Evolutionary conservation across 2,329 filamentous ascomycete genomes (phyloP), one percentile per base, ranked within the genome.

Genomic region (Fusarium chuoi): DNA sequence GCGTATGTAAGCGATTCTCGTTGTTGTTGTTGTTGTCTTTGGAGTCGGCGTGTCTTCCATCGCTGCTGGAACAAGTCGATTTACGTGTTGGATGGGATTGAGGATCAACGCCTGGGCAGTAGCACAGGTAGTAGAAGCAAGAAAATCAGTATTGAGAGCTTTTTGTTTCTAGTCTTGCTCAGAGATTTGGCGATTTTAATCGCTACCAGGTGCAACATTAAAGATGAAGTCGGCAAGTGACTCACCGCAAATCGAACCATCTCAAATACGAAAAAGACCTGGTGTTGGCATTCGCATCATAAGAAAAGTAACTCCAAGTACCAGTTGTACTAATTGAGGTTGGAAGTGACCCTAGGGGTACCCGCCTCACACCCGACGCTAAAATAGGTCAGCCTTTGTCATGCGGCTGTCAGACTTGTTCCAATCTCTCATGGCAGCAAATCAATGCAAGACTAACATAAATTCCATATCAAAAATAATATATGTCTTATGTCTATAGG

Each of bases 381-480:
- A 45, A 57, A 57, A 13, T 45, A 35, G 5, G 3, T 1, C 1
- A 5, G 1, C 28, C 24, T 41, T 41, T 55, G 51, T 55, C 51
- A 55, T 10, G 35, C 5, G 11, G 28, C 20, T 18, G 51, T 30
- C 26, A 41, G 6, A n/a, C n/a, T 26, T 51, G 15, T 20, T 33
- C 22, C 4, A 20, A 6, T 3, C 7, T 7, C 8, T 33, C 0
- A 14, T 1, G 4, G 4, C 0, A 33, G 28, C 4, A 49, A n/a
- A 33, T 14, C 28, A 33, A 11, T 22, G 4, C 4, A 6, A 22
- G 4, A 12, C 26, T 46, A 14, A 18, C 6, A 14, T 14, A 28
- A 17, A 17, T 2, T 5, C 20, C 18, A 0, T 22, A 5, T 12
- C 20, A 22, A 17, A n/a, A 17, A 12, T 3, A 9, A 30, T 10